Base-by-base conservation (phyloP, 805 yeast genomes). In the Saccharomyces paradoxus region DNA sequence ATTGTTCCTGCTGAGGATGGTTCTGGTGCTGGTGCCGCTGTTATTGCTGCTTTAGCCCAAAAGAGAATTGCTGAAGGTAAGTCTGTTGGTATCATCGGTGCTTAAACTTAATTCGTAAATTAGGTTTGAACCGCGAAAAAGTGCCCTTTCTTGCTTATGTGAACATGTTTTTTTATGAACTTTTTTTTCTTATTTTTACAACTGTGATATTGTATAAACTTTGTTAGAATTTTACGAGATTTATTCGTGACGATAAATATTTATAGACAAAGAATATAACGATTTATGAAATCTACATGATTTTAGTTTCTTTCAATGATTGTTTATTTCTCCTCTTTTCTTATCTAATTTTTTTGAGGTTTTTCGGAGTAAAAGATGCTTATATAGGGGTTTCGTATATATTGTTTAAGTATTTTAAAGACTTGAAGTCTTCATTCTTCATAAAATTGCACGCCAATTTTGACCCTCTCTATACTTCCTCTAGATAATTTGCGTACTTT, bases 1-100 rank as follows among this genome's bases (percentile, higher is more conserved):
- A 83, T 92, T 63, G 89, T 86, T 46, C 87, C 94, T 55, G 97
- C 98, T 60, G 96, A 91, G 75, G 99, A 92, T 75, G 99, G 99
- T 63, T 85, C 92, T 41, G 97, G 97, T 76, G 96, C 88, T 53
- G 99, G 99, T 69, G 99, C 98, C 53, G 99, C 97, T 52, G 81
- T 92, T 65, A 92, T 92, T 74, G 98, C 99, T 55, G 97, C 97
- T 46, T 80, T 92, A 71, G 85, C 98, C 53, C 81, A 86, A 71
- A 78, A 82, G 70, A 84, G 98, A 76, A 76, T 84, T 65, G 76
- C 74, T 60, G 76, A 79, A 56, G 90, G 90, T 41, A 71, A 78
- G 65, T 81, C 88, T 56, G 83, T 86, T 56, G 91, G 91, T 63
- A 62, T 71, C 49, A 59, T 51, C 10, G 56, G 52, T 41, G 48